Conservation (phyloP, 108 stramenopile genomes). For the Stephanodiscus minutulus region DNA sequence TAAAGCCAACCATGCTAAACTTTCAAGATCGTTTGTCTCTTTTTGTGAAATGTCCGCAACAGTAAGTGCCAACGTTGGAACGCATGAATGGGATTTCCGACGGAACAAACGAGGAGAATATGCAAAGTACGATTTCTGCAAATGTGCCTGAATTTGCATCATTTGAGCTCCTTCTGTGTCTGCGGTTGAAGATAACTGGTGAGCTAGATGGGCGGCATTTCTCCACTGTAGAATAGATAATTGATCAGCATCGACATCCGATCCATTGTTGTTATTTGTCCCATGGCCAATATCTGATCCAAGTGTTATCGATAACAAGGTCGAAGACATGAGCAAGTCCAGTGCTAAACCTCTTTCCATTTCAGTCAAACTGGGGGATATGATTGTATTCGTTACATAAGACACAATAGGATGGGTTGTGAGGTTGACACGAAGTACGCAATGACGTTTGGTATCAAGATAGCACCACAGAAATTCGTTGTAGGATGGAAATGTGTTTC, state of each 20-base stretch:
- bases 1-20: slow-evolving; percentile 38
- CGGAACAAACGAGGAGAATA: slow-evolving; percentile 26
- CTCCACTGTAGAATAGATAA: slow-evolving; percentile 37
- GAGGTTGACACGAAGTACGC: slow-evolving; percentile 25
- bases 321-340: slow-evolving; percentile 18
- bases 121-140: slow-evolving; percentile 36
- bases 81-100: slow-evolving; percentile 36
- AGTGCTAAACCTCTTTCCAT: slow-evolving; percentile 25
- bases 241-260: not conserved
- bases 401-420: slow-evolving; percentile 32
- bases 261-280: not conserved
- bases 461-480: slow-evolving; percentile 21
- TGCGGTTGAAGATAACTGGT: slow-evolving; percentile 26
- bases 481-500: slow-evolving; percentile 20
- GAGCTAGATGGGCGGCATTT: slow-evolving; percentile 32
- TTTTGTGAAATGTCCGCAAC: not conserved
- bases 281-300: not conserved
- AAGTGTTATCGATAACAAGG: not conserved
- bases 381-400: slow-evolving; percentile 38
- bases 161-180: slow-evolving; percentile 5
- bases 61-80: slow-evolving; percentile 31
- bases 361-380: slow-evolving; percentile 30
- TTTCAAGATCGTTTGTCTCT: not conserved
- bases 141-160: slow-evolving; percentile 21
- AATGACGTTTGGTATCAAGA: slow-evolving; percentile 33